Base-by-base conservation (phyloP, 2,329 filamentous ascomycete genomes). In the Berkeleyomyces basicola region DNA sequence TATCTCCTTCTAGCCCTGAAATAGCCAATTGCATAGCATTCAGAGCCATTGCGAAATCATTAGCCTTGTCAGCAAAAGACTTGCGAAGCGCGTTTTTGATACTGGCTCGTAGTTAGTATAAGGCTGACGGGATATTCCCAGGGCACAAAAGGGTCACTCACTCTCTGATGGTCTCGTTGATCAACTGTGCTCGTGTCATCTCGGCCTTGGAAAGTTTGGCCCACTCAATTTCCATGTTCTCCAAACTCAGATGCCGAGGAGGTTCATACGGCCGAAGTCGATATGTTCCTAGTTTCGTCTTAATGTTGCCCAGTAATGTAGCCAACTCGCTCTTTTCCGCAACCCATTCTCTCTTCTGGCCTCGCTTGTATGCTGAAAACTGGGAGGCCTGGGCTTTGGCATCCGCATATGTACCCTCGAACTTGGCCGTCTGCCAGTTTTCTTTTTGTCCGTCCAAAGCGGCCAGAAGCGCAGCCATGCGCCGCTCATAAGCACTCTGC, bases 91-190 rank as follows among this genome's bases (percentile, higher is more conserved):
- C 86, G 72, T 99, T 96, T 73, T 99, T 99, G 79, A 99, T 97
- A 72, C 84, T 87, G 39, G 14, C 23, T 31, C 1, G 7, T 60
- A 53, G 58, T 49, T 58, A 59, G 47, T 14, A 43, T 9, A 23
- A 7, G n/a, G 33, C 14, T 10, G 3, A 46, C 4, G n/a, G 11
- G 14, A 23, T 23, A 51, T 23, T 23, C 23, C 23, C 10, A 23
- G 2, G 23, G 58, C 7, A 3, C n/a, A 37, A 23, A 7, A 55
- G 40, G 10, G 59, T 11, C 39, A 75, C 83, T 76, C 75, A 86
- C 84, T 99, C 93, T 78, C 93, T 82, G 68, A 99, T 99, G 5
- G 90, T 96, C 74, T 97, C 93, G 72, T 99, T 99, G 74, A 99
- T 97, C 68, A 95, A 76, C 73, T 96, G 91, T 66, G 91, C 95